A percentile compares a stretch with the other conserved stretches of the same genome.
Evolutionary conservation across 345 rosid species (phyloP).

Genomic region (Arabis hirsuta): DNA sequence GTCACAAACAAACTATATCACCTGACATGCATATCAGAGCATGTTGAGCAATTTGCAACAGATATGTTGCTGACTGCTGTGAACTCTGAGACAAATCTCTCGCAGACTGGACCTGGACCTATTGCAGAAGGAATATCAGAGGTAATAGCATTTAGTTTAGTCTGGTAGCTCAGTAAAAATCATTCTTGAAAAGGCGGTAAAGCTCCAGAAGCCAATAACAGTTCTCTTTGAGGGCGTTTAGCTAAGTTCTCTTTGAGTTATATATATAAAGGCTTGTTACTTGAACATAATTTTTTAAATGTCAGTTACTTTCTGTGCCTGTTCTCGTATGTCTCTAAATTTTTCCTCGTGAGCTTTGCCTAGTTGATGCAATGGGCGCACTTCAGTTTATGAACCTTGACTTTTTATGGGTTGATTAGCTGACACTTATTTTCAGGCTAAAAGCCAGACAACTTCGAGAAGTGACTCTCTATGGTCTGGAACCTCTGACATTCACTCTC

Average conservation of each 20-base stretch:
- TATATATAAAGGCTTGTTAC: constrained; percentile 16
- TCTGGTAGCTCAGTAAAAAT: constrained; percentile 23
- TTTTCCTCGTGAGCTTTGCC: constrained; percentile 4
- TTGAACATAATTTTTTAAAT: neutral
- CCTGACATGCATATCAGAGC: constrained; percentile 67
- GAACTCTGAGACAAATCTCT: constrained; percentile 49
- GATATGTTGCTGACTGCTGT: constrained; percentile 74
- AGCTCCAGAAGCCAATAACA: constrained; percentile 20
- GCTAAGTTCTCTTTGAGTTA: constrained; percentile 17
- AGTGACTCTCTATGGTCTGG: constrained; percentile 60
- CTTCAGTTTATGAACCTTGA: constrained; percentile 25
- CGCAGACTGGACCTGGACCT: constrained; percentile 52
- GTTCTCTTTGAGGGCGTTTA: constrained; percentile 19
- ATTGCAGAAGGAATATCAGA: constrained; percentile 56
- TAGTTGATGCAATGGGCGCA: constrained; percentile 3
- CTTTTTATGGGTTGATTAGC: constrained; percentile 28
- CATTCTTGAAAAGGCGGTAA: constrained; percentile 21
- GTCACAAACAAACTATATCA: constrained; percentile 96
- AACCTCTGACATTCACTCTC: constrained; percentile 53
- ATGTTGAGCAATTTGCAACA: constrained; percentile 87
- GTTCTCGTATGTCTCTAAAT: constrained; percentile 22
- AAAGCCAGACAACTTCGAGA: constrained; percentile 57
- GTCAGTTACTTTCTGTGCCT: constrained; percentile 13
- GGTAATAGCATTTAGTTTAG: constrained; percentile 50
- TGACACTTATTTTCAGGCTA: constrained; percentile 52